A percentile compares a stretch with the other conserved stretches of the same genome.
Evolutionary conservation across 345 rosid species (phyloP).

Genomic region (Linum tenue): DNA sequence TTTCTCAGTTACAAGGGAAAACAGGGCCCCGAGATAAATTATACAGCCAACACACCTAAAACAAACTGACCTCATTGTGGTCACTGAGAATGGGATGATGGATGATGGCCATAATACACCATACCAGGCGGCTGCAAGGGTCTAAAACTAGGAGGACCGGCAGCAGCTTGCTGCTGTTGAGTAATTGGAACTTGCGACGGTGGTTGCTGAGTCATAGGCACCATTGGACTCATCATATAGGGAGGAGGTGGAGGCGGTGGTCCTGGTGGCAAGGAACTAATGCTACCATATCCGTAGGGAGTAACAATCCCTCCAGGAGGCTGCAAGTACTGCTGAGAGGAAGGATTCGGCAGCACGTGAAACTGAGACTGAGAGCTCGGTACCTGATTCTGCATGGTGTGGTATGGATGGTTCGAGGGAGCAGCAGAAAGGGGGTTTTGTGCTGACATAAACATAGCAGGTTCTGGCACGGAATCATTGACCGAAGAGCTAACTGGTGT

Average conservation of each 20-base stretch:
- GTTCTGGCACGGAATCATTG: constrained; percentile 29
- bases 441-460: constrained; percentile 30
- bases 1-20: too few relatives aligned
- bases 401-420: constrained; percentile 36
- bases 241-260: constrained; percentile 39
- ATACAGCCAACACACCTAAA: too few relatives aligned
- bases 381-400: constrained; percentile 36
- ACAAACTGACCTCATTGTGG: not conserved
- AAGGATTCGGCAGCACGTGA: constrained; percentile 47
- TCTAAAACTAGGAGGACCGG: constrained; percentile 45
- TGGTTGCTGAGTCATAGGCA: constrained; percentile 30
- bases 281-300: constrained; percentile 49
- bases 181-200: constrained; percentile 17
- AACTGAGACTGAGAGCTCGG: constrained; percentile 46
- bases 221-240: constrained; percentile 44
- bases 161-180: constrained; percentile 37
- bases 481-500: constrained; percentile 23
- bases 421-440: constrained; percentile 20
- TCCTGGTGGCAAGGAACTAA: constrained; percentile 53
- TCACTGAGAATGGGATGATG: constrained; percentile 44
- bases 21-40: too few relatives aligned
- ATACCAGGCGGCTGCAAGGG: constrained; percentile 67
- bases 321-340: constrained; percentile 50
- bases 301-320: constrained; percentile 40
- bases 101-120: constrained; percentile 43